These are phyloP conservation scores for Xylaria sp. DNA, from an alignment of 2,329 filamentous ascomycete species.

Conservation along the genomic window DNA sequence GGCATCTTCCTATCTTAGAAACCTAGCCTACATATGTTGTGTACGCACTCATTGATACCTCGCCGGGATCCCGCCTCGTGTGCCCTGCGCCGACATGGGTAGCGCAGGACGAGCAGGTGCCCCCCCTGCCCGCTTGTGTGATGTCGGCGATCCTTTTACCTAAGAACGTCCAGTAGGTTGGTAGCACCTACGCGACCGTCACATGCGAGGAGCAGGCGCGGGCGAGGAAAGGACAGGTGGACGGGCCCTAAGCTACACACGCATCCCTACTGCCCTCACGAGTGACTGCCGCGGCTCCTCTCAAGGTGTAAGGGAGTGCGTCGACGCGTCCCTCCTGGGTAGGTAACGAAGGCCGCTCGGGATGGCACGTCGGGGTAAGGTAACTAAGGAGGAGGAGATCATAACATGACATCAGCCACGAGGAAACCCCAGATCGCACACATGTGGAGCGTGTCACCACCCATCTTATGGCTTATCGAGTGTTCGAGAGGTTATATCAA, in stretches of 20 bases:
- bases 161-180: conserved; percentile 7
- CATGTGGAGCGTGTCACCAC: neutral
- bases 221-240: conserved; percentile 1
- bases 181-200: conserved; percentile 13
- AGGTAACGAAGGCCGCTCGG: too few species aligned
- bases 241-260: too few species aligned
- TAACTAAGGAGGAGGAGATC: too few species aligned
- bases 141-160: conserved; percentile 18
- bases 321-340: neutral
- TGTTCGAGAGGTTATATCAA: neutral
- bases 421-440: neutral
- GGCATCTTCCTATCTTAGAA: too few species aligned
- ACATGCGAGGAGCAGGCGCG: conserved; percentile 24
- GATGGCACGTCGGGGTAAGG: neutral
- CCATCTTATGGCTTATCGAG: neutral
- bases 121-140: conserved; percentile 3
- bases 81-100: conserved; percentile 2
- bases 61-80: conserved; percentile 16
- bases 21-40: too few species aligned
- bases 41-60: too few species aligned
- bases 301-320: neutral
- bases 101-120: conserved; percentile 12
- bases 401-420: neutral
- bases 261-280: too few species aligned
- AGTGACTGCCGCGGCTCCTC: too few species aligned